Base-by-base conservation (phyloP, 1,284 basidiomycete genomes). In the Papiliotrema flavescens region DNA sequence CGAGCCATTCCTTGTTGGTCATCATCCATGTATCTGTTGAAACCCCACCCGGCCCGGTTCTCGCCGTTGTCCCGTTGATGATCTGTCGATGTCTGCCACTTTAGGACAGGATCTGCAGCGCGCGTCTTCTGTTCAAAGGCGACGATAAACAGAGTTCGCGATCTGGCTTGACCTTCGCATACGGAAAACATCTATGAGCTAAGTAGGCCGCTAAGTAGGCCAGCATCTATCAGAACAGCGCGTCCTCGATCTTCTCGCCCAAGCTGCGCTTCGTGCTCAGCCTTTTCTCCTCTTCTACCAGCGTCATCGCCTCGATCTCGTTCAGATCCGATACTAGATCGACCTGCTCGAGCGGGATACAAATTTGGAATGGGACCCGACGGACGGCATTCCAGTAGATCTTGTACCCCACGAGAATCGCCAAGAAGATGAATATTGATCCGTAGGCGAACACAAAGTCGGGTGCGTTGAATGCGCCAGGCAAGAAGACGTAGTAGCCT, bases 371-470 rank as follows among this genome's bases (percentile, higher is more conserved):
- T 2, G 63, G 53, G 19, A 60, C 53, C 50, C 63, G 61, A n/a
- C 20, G 7, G 35, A 62, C 28, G 37, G 60, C 9, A 5, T 41
- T 45, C 19, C 58, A 49, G 48, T 59, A 65, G 32, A 52, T 26
- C 54, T 71, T 71, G 51, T 65, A 64, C 20, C 57, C 62, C 51
- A 73, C 41, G 42, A 59, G 56, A 45, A 73, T 64, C 45, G 58
- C 65, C 17, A 59, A 37, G 41, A 71, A 69, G 53, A 73, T 63
- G 54, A 70, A 71, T 40, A 65, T 53, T 43, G 62, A 61, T 3
- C 65, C 67, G 50, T 71, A 69, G 34, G 61, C 47, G 54, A 69
- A 66, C 51, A 67, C 50, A 44, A 68, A 62, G 55, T 62, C 53
- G 19, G 55, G 53, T 28, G 55, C 57, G 42, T 49, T 49, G 51